Base-by-base conservation (phyloP, 2,329 filamentous ascomycete species). In the Calycina herbarum region DNA sequence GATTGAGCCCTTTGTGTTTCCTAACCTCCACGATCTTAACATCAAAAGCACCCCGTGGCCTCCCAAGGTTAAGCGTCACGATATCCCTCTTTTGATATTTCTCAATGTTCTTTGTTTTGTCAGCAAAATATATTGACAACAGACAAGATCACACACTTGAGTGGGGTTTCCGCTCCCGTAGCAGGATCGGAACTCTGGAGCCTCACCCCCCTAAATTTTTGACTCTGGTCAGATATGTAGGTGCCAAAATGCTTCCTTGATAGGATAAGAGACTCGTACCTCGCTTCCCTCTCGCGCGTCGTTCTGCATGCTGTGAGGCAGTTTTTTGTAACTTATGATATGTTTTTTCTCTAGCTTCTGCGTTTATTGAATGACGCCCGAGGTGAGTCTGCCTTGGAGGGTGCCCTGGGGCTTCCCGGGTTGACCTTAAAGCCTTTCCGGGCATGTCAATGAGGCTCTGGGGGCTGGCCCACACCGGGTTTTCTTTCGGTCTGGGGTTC, bases 41-140 rank as follows among this genome's bases (percentile, higher is more conserved):
- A 38, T 29, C 35, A n/a, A 63, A 58, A 7, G 51, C 27, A 59
- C 3, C 56, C 40, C 27, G 27, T 48, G 56, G 40, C 31, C 42
- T 59, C 29, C 20, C 51, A 7, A 59, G 27, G 4, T 13, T 40
- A 7, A 64, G 42, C 29, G 27, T 54, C 17, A 38, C 62, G 10
- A 2, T 5, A 17, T 59, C 17, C 8, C 17, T 29, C 5, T 51
- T 38, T 3, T 54, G 33, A 27, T 51, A 59, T 54, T 64, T 64
- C 8, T 57, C 24, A 33, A 13, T 15, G n/a, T 57, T 27, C 62
- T 64, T 29, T 58, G 31, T 45, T 31, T n/a, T 42, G 35, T 38
- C 24, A 57, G 48, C 33, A 24, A 45, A 31, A 33, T 57, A 29
- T 8, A 56, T 29, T 27, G 20, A 11, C 42, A 51, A 7, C 24